Evolutionary conservation across 2,329 filamentous ascomycete genomes (phyloP), one percentile per base, ranked within the genome.

Genomic region (Pseudocercospora cruenta): DNA sequence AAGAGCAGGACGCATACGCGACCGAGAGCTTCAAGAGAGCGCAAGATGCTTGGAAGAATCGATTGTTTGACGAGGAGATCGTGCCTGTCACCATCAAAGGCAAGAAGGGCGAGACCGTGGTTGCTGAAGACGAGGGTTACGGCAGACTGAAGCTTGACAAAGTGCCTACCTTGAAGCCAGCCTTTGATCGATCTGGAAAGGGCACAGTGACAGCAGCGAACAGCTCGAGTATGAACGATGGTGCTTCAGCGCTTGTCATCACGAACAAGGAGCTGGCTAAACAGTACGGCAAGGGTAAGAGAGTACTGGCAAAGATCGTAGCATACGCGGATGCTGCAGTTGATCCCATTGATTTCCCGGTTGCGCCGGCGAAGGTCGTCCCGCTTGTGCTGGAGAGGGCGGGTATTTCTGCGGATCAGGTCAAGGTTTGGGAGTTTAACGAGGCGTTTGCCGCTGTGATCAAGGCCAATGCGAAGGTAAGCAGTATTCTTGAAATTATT

Each of bases 371-470:
- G 45, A 94, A 96, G 80, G 94, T 94, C 4, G 94, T 98, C 0
- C 93, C 94, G 2, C 88, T 97, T 73, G 94, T 94, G 10, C 85
- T 99, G 59, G 87, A 93, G 80, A 87, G 94, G 64, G 95, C 95
- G 0, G 94, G 94, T 10, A 94, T 99, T 71, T 92, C 88, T 70
- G 93, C 94, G 80, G 91, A 96, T 55, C 91, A 98, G 79, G 93
- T 99, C 54, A 90, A 94, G 4, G 83, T 97, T 22, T 98, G 95
- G 94, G 95, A 98, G 79, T 97, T 99, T 80, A 99, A 99, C 79
- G 95, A 99, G 82, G 95, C 95, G 0, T 99, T 99, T 77, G 94
- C 95, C 28, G 92, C 92, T 4, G 94, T 97, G 31, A 95, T 97
- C 79, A 93, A 95, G 78, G 94, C 94, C 49, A 97, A 98, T 76